Evolutionary conservation across 2,329 filamentous ascomycete species (phyloP).

Genomic region (Ilyonectria destructans): DNA sequence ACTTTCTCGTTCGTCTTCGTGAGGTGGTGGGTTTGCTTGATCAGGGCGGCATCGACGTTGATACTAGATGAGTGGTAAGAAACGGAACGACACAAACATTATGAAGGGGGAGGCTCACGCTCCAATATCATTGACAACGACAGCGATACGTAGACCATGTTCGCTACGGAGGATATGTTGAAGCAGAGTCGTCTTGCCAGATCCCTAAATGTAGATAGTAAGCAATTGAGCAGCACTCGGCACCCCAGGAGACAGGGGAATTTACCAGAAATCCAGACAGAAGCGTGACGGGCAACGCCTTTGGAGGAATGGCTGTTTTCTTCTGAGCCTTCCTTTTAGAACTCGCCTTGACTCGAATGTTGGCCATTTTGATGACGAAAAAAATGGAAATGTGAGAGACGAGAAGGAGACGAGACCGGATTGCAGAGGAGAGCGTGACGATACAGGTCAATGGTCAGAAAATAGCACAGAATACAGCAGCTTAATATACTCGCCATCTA

Average conservation of each 20-base stretch:
- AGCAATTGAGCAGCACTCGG: neutral
- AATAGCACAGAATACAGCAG: neutral
- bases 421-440: neutral
- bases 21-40: slow-evolving; percentile 70
- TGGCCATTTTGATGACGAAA: slow-evolving; percentile 37
- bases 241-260: neutral
- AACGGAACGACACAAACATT: rapidly evolving
- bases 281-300: slow-evolving; percentile 54
- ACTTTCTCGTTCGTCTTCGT: slow-evolving; percentile 76
- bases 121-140: slow-evolving; percentile 83
- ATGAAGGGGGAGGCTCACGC: slow-evolving; percentile 56
- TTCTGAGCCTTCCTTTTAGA: slow-evolving; percentile 33
- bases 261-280: slow-evolving; percentile 55
- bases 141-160: slow-evolving; percentile 78
- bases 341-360: slow-evolving; percentile 31
- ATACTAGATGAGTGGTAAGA: slow-evolving; percentile 57
- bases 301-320: slow-evolving; percentile 40
- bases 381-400: neutral
- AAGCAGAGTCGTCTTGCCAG: slow-evolving; percentile 80
- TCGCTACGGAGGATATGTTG: slow-evolving; percentile 78
- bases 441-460: neutral
- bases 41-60: slow-evolving; percentile 77
- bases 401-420: no score
- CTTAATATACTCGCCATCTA: slow-evolving; percentile 26
- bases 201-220: slow-evolving; percentile 62